A percentile compares a stretch with the other conserved stretches of the same genome.
These are phyloP conservation scores for Phaeotremella skinneri DNA, from an alignment of 768 basidiomycete genomes.

Conservation along the genomic window DNA sequence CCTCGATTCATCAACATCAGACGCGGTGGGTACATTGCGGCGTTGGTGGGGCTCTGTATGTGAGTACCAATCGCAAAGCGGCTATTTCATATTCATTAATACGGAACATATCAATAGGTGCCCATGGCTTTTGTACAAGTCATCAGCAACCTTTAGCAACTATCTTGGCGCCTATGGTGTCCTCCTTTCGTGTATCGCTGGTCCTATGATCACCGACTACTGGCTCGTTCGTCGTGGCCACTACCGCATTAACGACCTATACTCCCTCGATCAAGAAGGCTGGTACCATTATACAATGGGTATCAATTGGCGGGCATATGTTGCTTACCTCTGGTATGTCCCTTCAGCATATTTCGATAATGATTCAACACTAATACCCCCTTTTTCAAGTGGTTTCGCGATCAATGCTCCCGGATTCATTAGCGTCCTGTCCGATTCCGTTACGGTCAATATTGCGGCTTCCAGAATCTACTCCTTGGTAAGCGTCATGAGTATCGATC, in stretches of 20 bases:
- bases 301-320: slow-evolving; percentile 65
- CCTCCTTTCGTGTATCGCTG: slow-evolving; percentile 65
- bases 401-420: slow-evolving; percentile 81
- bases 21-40: slow-evolving; percentile 78
- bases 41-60: slow-evolving; percentile 71
- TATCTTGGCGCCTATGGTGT: slow-evolving; percentile 82
- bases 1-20: slow-evolving; percentile 81
- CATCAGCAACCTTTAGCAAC: slow-evolving; percentile 71
- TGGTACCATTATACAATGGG: slow-evolving; percentile 77
- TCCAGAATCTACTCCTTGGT: slow-evolving; percentile 55
- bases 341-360: slow-evolving; percentile 50
- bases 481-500: slow-evolving; percentile 48
- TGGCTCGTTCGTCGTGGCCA: slow-evolving; percentile 70
- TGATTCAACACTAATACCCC: slow-evolving; percentile 63
- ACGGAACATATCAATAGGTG: slow-evolving; percentile 20
- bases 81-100: too few relatives aligned
- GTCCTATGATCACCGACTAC: slow-evolving; percentile 80
- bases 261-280: slow-evolving; percentile 59
- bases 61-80: slow-evolving; percentile 52
- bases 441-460: slow-evolving; percentile 63
- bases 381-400: slow-evolving; percentile 63
- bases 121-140: slow-evolving; percentile 64
- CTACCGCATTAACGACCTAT: slow-evolving; percentile 70
- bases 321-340: slow-evolving; percentile 38
- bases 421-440: slow-evolving; percentile 59